Percentiles rank a stretch among this genome's conserved stretches.
Conservation (phyloP, 495 filamentous ascomycete genomes). For the Sporormia fimetaria region DNA sequence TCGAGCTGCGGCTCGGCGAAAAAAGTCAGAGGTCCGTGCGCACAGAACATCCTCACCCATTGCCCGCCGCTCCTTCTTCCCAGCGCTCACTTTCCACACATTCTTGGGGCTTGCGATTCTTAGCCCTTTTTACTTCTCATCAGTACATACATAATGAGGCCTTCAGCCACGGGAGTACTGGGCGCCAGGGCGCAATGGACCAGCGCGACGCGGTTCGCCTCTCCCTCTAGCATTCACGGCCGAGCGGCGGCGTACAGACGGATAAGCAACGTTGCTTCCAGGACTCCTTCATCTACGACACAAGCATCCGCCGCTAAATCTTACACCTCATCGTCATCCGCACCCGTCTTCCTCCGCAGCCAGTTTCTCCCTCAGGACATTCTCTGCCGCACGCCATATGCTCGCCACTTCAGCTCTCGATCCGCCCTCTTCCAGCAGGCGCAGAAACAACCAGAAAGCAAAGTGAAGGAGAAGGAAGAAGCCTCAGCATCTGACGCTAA, state of each 20-base stretch:
- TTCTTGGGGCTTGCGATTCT: conserved; percentile 2
- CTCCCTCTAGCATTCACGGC: conserved; percentile 34
- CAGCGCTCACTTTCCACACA: conserved; percentile 4
- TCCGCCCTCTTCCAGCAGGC: conserved; percentile 23
- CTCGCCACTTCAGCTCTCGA: conserved; percentile 23
- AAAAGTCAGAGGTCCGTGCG: conserved; percentile 17
- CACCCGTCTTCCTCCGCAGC: conserved; percentile 22
- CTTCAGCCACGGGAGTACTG: conserved; percentile 20
- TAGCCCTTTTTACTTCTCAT: neutral
- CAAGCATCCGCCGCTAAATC: conserved; percentile 6
- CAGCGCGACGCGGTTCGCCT: conserved; percentile 13
- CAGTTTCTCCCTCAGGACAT: conserved; percentile 28
- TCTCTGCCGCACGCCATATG: conserved; percentile 19
- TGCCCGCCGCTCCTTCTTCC: conserved; percentile 6
- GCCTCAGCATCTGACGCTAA: conserved; percentile 30
- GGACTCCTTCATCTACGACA: conserved; percentile 16
- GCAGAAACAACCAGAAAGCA: conserved; percentile 19
- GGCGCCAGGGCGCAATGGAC: conserved; percentile 25
- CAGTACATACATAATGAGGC: conserved; percentile 22
- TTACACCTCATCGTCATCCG: conserved; percentile 7
- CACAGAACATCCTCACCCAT: conserved; percentile 7
- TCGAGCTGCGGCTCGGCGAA: neutral
- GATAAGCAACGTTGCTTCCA: conserved; percentile 34
- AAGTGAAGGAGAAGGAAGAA: conserved; percentile 36
- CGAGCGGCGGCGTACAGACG: conserved; percentile 48